Evolutionary conservation across 495 filamentous ascomycete species (phyloP), one percentile per base, ranked within the genome.

Genomic region (Penicillium argentinense): DNA sequence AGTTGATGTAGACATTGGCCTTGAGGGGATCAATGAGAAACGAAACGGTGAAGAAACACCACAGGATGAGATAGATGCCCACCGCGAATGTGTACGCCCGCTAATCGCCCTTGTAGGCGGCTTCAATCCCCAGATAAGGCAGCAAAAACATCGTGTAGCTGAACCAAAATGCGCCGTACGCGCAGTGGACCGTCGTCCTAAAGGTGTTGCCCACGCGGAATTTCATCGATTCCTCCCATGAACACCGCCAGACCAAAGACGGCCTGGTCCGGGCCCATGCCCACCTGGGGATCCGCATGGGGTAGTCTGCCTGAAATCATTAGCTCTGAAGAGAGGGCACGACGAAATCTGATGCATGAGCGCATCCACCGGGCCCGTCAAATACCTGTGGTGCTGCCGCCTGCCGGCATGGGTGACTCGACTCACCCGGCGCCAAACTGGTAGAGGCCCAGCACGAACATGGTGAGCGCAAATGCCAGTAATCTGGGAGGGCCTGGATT

Each of bases 121-220:
- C 51, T 16, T 48, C 19, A 21, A 54, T 43, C 7, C 44, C 29
- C 9, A 54, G 44, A 16, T 46, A 23, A 3, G 44, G 51, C 5
- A 54, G 36, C 19, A 48, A n/a, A 25, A 48, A 49, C 44, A 48
- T 54, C 19, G 27, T 45, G 18, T 40, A 54, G 19, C 51, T 54
- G 4, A 54, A 30, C 51, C 51, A 54, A 30, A 54, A 54, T 7
- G 51, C 51, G 9, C 44, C 51, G 13, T 54, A 54, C 18, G 51
- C 41, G 29, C 37, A 44, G 32, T 54, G 51, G 9, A 54, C 23
- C 1, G 51, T 54, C 1, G 42, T 38, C 30, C 51, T 45, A 18
- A 54, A 54, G 12, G 51, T 48, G 44, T 54, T 54, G 1, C 51
- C 51, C 14, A 54, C 39, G n/a, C 51, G 51, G 23, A 54, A 54